These are phyloP conservation scores for Hymenoscyphus occultus DNA, from an alignment of 2,329 filamentous ascomycete species.

Conservation along the genomic window DNA sequence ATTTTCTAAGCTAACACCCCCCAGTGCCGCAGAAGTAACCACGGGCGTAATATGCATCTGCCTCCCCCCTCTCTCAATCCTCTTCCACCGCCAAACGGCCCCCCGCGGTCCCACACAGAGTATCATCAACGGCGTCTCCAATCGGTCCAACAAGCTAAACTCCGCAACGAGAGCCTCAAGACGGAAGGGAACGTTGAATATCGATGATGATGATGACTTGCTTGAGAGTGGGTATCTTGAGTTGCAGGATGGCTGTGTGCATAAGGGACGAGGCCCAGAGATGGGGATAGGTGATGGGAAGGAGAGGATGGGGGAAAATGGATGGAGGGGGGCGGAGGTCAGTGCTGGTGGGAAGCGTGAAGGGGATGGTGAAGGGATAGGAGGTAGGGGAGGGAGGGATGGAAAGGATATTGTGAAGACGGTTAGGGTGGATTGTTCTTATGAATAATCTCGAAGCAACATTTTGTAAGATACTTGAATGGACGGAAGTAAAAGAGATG, in stretches of 20 bases:
- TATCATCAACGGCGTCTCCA: background rate
- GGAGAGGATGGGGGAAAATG: too few species aligned
- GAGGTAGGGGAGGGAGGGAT: too few species aligned
- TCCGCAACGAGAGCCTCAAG: background rate
- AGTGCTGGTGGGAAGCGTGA: too few species aligned
- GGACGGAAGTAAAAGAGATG: too few species aligned
- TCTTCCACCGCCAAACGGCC: background rate
- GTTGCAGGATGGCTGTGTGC: background rate
- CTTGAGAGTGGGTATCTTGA: background rate
- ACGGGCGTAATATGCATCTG: background rate
- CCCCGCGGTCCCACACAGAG: background rate
- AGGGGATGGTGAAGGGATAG: too few species aligned
- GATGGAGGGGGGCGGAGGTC: too few species aligned
- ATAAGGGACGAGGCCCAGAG: background rate
- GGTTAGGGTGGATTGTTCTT: too few species aligned
- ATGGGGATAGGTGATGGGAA: too few species aligned
- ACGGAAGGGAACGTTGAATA: background rate
- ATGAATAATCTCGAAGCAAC: too few species aligned
- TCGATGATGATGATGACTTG: background rate
- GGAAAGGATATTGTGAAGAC: too few species aligned
- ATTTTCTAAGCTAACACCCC: background rate
- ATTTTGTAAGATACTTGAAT: too few species aligned
- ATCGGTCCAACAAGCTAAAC: background rate
- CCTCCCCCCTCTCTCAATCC: background rate
- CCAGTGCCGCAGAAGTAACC: background rate